phyloP scores from a whole-genome alignment of 2,329 filamentous ascomycete species.

The Capronia epimyces region DNA sequence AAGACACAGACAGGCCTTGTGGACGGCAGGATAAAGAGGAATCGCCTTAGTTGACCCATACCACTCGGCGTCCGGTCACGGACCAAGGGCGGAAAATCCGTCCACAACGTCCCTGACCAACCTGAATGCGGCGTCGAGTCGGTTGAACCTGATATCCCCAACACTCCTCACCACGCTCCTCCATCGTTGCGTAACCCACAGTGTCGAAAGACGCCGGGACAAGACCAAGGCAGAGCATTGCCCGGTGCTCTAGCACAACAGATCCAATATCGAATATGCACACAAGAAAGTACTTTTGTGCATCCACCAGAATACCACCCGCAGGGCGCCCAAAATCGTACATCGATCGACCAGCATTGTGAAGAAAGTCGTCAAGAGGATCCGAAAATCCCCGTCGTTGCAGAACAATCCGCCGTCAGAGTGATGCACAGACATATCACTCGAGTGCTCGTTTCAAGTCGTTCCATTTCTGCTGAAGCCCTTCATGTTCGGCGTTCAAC shows the following conservation, averaged over 20 bases:
- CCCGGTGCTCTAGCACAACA: background rate
- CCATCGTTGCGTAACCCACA: no score
- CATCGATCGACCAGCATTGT: background rate
- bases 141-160: no score
- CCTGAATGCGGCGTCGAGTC: no score
- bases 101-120: no score
- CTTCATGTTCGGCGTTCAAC: conserved; percentile 65
- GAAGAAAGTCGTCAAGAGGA: no score
- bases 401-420: background rate
- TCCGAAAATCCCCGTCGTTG: background rate
- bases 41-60: no score
- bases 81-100: no score
- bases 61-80: no score
- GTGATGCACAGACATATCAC: conserved; percentile 20
- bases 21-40: no score
- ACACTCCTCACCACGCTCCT: no score
- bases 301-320: background rate
- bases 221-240: background rate
- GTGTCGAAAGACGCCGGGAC: background rate
- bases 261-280: background rate
- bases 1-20: no score
- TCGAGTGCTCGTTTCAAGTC: conserved; percentile 59
- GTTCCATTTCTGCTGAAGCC: conserved; percentile 68
- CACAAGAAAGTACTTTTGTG: background rate
- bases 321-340: no score